Evolutionary conservation across 371 early-diverging fungal species (phyloP), one percentile per base, ranked within the genome.

Genomic region (Choanephora cucurbitarum): DNA sequence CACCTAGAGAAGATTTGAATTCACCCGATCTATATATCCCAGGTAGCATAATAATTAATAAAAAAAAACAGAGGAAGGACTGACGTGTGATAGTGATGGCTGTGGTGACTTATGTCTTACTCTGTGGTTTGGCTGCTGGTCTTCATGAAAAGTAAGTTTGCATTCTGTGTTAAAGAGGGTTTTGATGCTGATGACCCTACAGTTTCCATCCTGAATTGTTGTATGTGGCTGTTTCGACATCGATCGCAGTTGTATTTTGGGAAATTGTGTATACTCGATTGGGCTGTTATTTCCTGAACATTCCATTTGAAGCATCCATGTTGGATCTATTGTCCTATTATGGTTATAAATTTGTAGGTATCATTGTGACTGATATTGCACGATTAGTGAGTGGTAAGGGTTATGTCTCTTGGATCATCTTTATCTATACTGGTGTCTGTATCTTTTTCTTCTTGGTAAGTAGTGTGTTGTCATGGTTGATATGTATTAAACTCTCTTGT

Each of bases 11-110:
- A 54, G 95, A 98, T 67, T 71, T 93, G 39, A 95, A 95, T 64
- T 90, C 97, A 0, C 98, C 99, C 7, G 99, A 99, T 72, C 77
- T 99, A 59, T 99, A 99, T 75, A 96, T 99, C 44, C 99, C 99
- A 32, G 73, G 85, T 85, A 75, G 37, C 3, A 34, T 44, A 1
- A n/a, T n/a, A 4, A 6, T 18, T 42, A 11, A 40, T 40, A 11
- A 15, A 11, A 17, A 3, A 10, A 40, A 40, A 11, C 11, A 2
- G 3, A 17, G 3, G 18, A 6, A n/a, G 3, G 7, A 8, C n/a
- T 42, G n/a, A 7, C 6, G 3, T 47, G 17, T 32, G 13, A 23
- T 58, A 70, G 90, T 90, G 32, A 97, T 98, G 97, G 88, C 92
- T 4, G 81, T 97, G 50, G 93, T 97, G 21, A 94, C 98, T 5